phyloP scores from a whole-genome alignment of 768 basidiomycete species.

The Mycena leptocephala region DNA sequence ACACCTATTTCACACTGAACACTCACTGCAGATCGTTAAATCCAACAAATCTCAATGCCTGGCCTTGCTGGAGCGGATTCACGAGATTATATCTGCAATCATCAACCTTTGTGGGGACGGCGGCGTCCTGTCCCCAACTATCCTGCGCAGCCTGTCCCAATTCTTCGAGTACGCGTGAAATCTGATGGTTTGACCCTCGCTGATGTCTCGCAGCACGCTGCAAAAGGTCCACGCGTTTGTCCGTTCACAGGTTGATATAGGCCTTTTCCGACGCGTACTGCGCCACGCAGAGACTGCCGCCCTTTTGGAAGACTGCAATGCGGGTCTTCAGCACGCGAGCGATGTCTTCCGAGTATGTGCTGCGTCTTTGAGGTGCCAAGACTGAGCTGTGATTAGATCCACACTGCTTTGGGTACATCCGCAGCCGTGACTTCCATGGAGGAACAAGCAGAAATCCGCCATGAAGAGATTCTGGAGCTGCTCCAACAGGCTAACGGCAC shows the following conservation, averaged over 20 bases:
- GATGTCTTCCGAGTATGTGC: too few species aligned
- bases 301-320: neutral
- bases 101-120: constrained; percentile 32
- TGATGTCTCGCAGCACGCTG: constrained; percentile 26
- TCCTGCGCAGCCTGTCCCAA: too few species aligned
- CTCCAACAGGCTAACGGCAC: too few species aligned
- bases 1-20: neutral
- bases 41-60: constrained; percentile 19
- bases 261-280: constrained; percentile 21
- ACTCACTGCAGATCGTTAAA: constrained; percentile 25
- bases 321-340: constrained; percentile 23
- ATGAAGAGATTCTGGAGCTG: too few species aligned
- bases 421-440: too few species aligned
- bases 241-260: neutral
- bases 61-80: constrained; percentile 33
- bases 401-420: too few species aligned
- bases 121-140: too few species aligned
- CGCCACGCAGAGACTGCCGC: constrained; percentile 15
- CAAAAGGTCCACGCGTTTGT: constrained; percentile 12
- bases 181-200: too few species aligned
- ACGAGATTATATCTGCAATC: constrained; percentile 35
- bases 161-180: too few species aligned
- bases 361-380: too few species aligned
- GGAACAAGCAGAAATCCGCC: too few species aligned
- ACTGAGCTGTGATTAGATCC: too few species aligned